Evolutionary conservation across 306 rosid species (phyloP).

Genomic region (Arachis hypogaea): DNA sequence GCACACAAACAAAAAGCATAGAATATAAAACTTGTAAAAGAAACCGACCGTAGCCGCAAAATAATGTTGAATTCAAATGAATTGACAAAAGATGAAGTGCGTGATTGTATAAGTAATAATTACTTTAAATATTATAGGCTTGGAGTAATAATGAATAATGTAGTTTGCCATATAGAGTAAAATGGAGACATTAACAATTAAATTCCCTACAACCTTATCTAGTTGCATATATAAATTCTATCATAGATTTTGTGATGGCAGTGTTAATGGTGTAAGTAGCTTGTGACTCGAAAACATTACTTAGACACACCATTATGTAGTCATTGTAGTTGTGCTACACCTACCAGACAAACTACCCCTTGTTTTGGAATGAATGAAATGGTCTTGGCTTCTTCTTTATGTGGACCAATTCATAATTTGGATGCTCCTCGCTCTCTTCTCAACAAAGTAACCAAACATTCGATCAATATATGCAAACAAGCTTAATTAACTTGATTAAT

Average conservation of each 20-base stretch:
- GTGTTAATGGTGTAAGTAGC: conserved; percentile 29
- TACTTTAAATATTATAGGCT: no score
- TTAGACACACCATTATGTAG: conserved; percentile 40
- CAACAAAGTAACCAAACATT: neutral
- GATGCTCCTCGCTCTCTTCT: conserved; percentile 15
- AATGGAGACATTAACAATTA: neutral
- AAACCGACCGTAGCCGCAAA: conserved; percentile 7
- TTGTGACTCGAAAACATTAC: conserved; percentile 41
- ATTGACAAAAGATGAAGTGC: neutral
- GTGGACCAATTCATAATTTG: conserved; percentile 39
- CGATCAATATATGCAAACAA: conserved; percentile 15
- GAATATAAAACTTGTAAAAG: neutral
- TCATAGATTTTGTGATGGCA: neutral
- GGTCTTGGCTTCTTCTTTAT: conserved; percentile 40
- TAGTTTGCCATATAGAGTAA: neutral
- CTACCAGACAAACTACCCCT: conserved; percentile 56
- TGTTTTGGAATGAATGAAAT: conserved; percentile 42
- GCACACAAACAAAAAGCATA: conserved; percentile 28
- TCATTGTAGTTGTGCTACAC: conserved; percentile 54
- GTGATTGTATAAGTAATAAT: neutral
- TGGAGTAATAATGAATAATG: neutral
- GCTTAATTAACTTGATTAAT: conserved; percentile 18
- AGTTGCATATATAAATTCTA: neutral
- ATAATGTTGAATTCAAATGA: conserved; percentile 7
- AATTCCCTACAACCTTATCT: neutral